These are phyloP conservation scores for Cryptosporidium tyzzeri DNA, from an alignment of 169 alveolate genomes.

Conservation along the genomic window DNA sequence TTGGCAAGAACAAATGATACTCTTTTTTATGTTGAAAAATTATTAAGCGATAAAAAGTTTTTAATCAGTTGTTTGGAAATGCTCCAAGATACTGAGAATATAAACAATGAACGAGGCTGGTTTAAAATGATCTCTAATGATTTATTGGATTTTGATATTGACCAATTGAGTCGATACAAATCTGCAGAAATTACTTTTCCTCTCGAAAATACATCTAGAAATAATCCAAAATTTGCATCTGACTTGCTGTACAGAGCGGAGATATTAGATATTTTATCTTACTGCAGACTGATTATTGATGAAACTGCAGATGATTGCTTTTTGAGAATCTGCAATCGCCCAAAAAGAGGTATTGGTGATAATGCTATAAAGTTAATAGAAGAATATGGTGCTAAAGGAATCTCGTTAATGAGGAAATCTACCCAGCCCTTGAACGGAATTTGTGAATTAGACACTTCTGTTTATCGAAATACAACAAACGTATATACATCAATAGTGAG, in stretches of 20 bases:
- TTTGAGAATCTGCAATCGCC: slow-evolving; percentile 82
- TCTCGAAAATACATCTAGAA: slow-evolving; percentile 52
- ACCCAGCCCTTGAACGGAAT: slow-evolving; percentile 72
- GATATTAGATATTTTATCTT: slow-evolving; percentile 78
- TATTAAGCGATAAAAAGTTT: slow-evolving; percentile 75
- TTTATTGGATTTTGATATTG: slow-evolving; percentile 6
- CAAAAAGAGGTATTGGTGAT: slow-evolving; percentile 81
- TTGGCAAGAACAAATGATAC: slow-evolving; percentile 82
- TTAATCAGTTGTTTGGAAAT: slow-evolving; percentile 42
- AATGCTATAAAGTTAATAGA: slow-evolving; percentile 75
- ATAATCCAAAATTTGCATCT: slow-evolving; percentile 7
- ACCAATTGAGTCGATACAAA: background rate
- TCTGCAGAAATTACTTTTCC: slow-evolving; percentile 2
- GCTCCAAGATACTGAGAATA: slow-evolving; percentile 37
- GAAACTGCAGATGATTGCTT: slow-evolving; percentile 82
- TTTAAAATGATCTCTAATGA: slow-evolving; percentile 30
- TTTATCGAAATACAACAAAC: background rate
- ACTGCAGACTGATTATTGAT: slow-evolving; percentile 82
- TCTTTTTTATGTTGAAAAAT: slow-evolving; percentile 75
- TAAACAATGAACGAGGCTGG: slow-evolving; percentile 9
- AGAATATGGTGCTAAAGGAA: slow-evolving; percentile 45
- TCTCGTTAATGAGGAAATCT: slow-evolving; percentile 56
- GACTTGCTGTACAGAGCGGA: slow-evolving; percentile 30
- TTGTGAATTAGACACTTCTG: slow-evolving; percentile 5
- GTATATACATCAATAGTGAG: slow-evolving; percentile 4